Base-by-base conservation (phyloP, 2,329 filamentous ascomycete genomes). In the Cyclaneusma minus region DNA sequence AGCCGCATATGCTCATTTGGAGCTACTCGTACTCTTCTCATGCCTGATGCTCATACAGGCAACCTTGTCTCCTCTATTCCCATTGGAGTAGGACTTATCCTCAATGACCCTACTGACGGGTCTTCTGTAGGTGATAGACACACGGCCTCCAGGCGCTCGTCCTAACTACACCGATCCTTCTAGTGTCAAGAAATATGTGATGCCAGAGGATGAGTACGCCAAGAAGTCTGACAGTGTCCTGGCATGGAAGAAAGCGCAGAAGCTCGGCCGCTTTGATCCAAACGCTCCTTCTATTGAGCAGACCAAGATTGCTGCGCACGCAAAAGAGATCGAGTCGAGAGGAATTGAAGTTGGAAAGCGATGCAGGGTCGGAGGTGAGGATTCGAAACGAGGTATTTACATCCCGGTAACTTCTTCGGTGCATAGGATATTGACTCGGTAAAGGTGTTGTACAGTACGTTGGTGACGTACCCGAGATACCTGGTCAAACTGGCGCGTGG, bases 201-300 rank as follows among this genome's bases (percentile, higher is more conserved):
- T 98, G 64, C 81, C 84, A n/a, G 62, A 67, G 27, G 65, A 75
- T 25, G 78, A 85, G 45, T 98, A 98, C 54, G 83, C 84, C 48
- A 70, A 72, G 44, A 83, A 85, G 45, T 62, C 72, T 22, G 82
- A 94, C 53, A 87, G 79, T 3, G 89, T 98, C 9, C 67, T 94
- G 13, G 81, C 85, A 5, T 95, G 84, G 84, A 98, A 98, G 56
- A 87, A 81, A 56, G 60, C 72, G n/a, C 75, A 93, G 51, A 85
- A 91, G 49, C 68, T 95, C n/a, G 89, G 89, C 26, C 81, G 89
- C 18, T 98, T 98, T 54, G 83, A 95, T 47, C 89, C 89, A 8
- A 64, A 76, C 40, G 82, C 84, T 6, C 72, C 79, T 11, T 69
- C 62, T 33, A 67, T 78, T 13, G 75, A 84, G 47, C 63, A 81